A percentile compares a stretch with the other conserved stretches of the same genome.
phyloP scores from a whole-genome alignment of 768 basidiomycete species.

The Boletus sp. region DNA sequence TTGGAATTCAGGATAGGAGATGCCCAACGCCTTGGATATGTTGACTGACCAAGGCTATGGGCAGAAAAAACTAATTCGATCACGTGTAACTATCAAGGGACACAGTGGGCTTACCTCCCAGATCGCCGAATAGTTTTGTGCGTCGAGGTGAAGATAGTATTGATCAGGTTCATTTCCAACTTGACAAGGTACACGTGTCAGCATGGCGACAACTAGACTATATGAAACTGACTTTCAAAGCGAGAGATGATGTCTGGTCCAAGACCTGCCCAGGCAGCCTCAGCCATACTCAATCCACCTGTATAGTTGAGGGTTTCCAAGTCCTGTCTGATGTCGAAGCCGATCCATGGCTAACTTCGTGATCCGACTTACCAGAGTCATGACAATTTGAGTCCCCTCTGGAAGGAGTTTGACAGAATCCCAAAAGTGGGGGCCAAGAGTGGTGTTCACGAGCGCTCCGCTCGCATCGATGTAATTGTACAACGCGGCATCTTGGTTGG shows the following conservation, averaged over 20 bases:
- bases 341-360: neutral
- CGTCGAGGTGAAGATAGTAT: constrained; percentile 38
- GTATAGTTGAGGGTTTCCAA: constrained; percentile 42
- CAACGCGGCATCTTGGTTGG: constrained; percentile 29
- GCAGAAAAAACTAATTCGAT: neutral
- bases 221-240: constrained; percentile 40
- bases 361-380: constrained; percentile 38
- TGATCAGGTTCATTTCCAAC: constrained; percentile 59
- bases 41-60: constrained; percentile 47
- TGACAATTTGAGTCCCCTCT: constrained; percentile 43
- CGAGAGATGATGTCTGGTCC: constrained; percentile 35
- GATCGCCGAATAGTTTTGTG: constrained; percentile 41
- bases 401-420: constrained; percentile 42
- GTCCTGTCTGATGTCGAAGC: constrained; percentile 32
- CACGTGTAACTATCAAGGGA: neutral
- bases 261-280: constrained; percentile 40
- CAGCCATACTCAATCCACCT: constrained; percentile 42
- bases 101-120: constrained; percentile 39
- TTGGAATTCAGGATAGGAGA: constrained; percentile 43
- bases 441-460: constrained; percentile 47
- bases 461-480: constrained; percentile 42
- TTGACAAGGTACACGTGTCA: constrained; percentile 3
- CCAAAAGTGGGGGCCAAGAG: constrained; percentile 50
- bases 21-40: constrained; percentile 38
- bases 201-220: neutral